phyloP scores from a whole-genome alignment of 768 basidiomycete species.

The Daedalea quercina region DNA sequence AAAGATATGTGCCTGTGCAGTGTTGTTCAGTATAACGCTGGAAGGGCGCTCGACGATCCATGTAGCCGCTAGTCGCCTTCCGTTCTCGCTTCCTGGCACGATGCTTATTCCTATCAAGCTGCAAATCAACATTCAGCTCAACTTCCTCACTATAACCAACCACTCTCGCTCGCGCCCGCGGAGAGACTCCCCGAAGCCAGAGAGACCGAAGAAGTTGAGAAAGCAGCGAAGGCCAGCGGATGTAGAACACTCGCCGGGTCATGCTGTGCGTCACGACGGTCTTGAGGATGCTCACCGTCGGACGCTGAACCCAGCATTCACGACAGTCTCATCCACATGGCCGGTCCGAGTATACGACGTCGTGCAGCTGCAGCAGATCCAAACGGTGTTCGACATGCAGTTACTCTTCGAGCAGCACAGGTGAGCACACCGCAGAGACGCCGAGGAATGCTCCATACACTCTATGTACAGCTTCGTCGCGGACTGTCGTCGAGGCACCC shows the following conservation, averaged over 20 bases:
- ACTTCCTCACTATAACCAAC: neutral
- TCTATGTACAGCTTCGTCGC: neutral
- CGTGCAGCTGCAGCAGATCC: no score
- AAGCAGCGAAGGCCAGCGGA: neutral
- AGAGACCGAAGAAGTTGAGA: neutral
- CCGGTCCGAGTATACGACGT: no score
- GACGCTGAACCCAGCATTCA: no score
- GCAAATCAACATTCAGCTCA: conserved; percentile 1
- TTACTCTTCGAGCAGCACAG: neutral
- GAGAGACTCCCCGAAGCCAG: neutral
- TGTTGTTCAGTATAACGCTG: neutral
- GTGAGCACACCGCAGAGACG: neutral
- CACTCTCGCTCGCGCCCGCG: neutral
- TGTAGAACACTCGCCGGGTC: no score
- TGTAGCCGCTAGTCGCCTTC: neutral
- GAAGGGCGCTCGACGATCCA: neutral
- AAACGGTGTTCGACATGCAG: neutral
- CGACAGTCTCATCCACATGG: no score
- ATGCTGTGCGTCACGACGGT: no score
- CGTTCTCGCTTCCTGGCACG: neutral
- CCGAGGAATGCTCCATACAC: neutral
- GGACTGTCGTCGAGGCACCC: neutral
- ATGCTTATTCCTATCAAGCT: conserved; percentile 2
- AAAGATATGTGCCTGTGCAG: neutral
- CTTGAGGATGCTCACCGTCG: no score